Conservation (phyloP, 495 filamentous ascomycete genomes). For the Hypoxylon rickii region DNA sequence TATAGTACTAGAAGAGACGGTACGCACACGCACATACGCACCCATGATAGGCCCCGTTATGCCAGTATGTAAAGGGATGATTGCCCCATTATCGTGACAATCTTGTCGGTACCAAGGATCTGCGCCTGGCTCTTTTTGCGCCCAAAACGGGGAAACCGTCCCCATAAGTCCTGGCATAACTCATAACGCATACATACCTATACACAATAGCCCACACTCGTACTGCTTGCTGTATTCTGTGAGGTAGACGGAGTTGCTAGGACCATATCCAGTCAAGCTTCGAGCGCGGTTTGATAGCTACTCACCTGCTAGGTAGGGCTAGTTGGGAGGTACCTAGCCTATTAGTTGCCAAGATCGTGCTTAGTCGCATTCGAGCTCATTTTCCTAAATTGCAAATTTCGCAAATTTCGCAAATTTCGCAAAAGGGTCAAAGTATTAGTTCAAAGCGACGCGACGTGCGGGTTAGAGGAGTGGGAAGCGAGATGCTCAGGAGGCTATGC, state of each 20-base stretch:
- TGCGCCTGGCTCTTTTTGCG: constrained; percentile 24
- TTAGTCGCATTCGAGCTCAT: constrained; percentile 3
- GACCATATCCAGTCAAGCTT: constrained; percentile 12
- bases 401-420: too few relatives aligned
- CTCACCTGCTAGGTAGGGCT: too few relatives aligned
- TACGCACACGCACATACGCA: constrained; percentile 1
- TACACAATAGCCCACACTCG: neutral
- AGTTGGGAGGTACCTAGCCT: too few relatives aligned
- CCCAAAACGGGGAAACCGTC: constrained; percentile 22
- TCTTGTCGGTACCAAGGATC: constrained; percentile 25
- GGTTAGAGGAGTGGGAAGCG: constrained; percentile 2
- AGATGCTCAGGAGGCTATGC: neutral
- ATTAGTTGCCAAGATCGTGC: constrained; percentile 12
- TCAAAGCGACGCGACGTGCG: constrained; percentile 11
- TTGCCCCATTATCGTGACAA: constrained; percentile 26
- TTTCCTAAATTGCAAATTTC: constrained; percentile 25
- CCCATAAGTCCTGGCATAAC: constrained; percentile 4
- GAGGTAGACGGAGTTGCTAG: too few relatives aligned
- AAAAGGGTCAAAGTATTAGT: neutral
- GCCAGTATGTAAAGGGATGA: constrained; percentile 10
- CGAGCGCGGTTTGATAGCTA: constrained; percentile 19
- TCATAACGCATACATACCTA: neutral
- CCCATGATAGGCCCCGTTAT: too few relatives aligned
- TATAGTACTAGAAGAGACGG: neutral
- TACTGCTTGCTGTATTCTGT: too few relatives aligned